Percentiles rank a stretch among this genome's conserved stretches.
phyloP scores from a whole-genome alignment of 75 land plant genomes.

The Cupressus sempervirens region DNA sequence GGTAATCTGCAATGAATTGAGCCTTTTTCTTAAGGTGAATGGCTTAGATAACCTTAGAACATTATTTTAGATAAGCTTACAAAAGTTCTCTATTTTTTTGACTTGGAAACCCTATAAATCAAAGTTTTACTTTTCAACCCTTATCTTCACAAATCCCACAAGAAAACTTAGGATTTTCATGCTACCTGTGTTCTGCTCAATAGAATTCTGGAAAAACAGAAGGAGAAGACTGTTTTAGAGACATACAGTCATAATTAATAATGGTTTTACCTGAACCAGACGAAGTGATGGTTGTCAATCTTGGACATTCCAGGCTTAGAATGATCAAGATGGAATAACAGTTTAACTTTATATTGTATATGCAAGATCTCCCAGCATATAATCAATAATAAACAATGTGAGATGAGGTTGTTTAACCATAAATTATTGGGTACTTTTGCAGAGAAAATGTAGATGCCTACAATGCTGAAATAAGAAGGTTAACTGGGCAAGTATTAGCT shows the following conservation, averaged over 20 bases:
- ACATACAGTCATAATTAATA: background rate
- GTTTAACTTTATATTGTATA: background rate
- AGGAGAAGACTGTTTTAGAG: too few species aligned
- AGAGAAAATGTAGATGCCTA: background rate
- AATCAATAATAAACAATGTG: background rate
- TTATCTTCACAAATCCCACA: too few species aligned
- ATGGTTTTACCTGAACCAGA: background rate
- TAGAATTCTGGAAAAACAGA: too few species aligned
- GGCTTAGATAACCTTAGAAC: background rate
- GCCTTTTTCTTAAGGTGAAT: too few species aligned
- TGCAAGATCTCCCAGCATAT: background rate
- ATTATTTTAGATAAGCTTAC: too few species aligned
- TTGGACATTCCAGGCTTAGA: background rate
- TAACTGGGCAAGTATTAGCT: background rate
- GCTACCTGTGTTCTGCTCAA: too few species aligned
- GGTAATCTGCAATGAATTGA: constrained; percentile 16
- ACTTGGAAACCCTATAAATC: too few species aligned
- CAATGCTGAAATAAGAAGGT: background rate
- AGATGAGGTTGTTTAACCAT: background rate
- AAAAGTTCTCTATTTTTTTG: too few species aligned
- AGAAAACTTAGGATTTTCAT: too few species aligned
- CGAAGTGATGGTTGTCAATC: background rate
- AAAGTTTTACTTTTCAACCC: too few species aligned
- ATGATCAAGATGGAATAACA: background rate
- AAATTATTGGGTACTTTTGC: background rate